A percentile compares a stretch with the other conserved stretches of the same genome.
phyloP scores from a whole-genome alignment of 805 yeast species.

The Candida silvicultrix region DNA sequence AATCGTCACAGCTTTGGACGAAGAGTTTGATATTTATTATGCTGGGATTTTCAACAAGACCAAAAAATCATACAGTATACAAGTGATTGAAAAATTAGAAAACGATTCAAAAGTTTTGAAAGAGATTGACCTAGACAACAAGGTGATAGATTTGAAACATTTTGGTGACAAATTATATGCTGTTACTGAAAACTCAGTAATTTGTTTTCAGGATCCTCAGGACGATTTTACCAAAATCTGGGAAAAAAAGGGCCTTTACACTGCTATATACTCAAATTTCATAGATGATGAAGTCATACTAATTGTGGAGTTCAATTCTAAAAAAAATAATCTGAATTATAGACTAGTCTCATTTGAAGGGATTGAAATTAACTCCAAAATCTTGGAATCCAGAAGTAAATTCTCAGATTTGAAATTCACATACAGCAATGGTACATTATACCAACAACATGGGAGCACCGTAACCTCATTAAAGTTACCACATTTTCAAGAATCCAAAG shows the following conservation, averaged over 20 bases:
- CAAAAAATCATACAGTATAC: slow-evolving; percentile 12
- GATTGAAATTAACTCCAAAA: slow-evolving; percentile 19
- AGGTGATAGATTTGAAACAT: slow-evolving; percentile 9
- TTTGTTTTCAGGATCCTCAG: slow-evolving; percentile 2
- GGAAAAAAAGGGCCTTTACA: slow-evolving; percentile 11
- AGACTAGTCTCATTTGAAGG: slow-evolving; percentile 13
- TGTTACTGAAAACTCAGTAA: slow-evolving; percentile 6
- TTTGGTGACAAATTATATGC: slow-evolving; percentile 4
- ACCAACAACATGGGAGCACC: slow-evolving; percentile 11
- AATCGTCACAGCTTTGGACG: slow-evolving; percentile 24
- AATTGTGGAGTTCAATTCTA: slow-evolving; percentile 8
- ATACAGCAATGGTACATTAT: slow-evolving; percentile 15
- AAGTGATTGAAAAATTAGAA: slow-evolving; percentile 12
- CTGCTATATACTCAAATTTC: slow-evolving; percentile 8
- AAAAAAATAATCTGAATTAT: slow-evolving; percentile 15
- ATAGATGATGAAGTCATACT: slow-evolving; percentile 14
- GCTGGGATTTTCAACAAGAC: slow-evolving; percentile 16
- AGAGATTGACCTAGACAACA: slow-evolving; percentile 9
- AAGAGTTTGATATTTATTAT: slow-evolving; percentile 4
- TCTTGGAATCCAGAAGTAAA: slow-evolving; percentile 11
- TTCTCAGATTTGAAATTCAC: slow-evolving; percentile 8
- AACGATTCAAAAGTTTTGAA: slow-evolving; percentile 18
- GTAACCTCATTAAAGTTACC: slow-evolving; percentile 17
- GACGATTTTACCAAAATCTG: slow-evolving; percentile 7
- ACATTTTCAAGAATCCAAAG: slow-evolving; percentile 15